A percentile compares a stretch with the other conserved stretches of the same genome.
phyloP scores from a whole-genome alignment of 1,139 yeast genomes.

The Debaryomyces coudertii region DNA sequence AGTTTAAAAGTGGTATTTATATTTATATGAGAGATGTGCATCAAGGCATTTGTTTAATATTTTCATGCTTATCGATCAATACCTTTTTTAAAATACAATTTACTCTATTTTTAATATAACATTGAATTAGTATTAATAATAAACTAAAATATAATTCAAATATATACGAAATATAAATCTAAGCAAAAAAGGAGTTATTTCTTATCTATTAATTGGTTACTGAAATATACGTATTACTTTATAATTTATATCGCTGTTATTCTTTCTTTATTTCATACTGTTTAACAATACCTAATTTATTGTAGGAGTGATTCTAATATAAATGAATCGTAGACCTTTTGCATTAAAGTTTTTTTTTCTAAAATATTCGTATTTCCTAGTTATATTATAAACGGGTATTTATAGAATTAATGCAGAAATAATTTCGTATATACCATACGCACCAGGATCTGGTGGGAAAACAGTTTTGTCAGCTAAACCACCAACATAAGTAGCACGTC shows the following conservation, averaged over 20 bases:
- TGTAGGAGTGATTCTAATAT: not conserved
- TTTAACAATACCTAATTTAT: too few relatives aligned
- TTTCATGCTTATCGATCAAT: not conserved
- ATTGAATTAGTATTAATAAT: not conserved
- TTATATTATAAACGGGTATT: not conserved
- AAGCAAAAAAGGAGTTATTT: too few relatives aligned
- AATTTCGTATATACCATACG: constrained; percentile 33
- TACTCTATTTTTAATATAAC: too few relatives aligned
- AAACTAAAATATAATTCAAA: too few relatives aligned
- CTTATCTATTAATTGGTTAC: too few relatives aligned
- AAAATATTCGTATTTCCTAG: not conserved
- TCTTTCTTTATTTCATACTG: too few relatives aligned
- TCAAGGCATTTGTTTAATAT: too few relatives aligned
- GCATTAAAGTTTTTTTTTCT: not conserved
- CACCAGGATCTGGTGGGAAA: constrained; percentile 52
- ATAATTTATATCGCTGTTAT: too few relatives aligned
- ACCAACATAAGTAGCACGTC: constrained; percentile 52
- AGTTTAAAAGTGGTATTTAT: too few relatives aligned
- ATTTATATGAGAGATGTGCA: too few relatives aligned
- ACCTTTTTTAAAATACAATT: not conserved
- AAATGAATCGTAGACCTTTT: not conserved
- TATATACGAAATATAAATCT: too few relatives aligned
- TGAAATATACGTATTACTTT: too few relatives aligned
- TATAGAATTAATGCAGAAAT: constrained; percentile 20
- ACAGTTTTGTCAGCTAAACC: constrained; percentile 26